Percentiles rank a stretch among this genome's conserved stretches.
Evolutionary conservation across 2,329 filamentous ascomycete species (phyloP).

Genomic region (Fusarium sp.): DNA sequence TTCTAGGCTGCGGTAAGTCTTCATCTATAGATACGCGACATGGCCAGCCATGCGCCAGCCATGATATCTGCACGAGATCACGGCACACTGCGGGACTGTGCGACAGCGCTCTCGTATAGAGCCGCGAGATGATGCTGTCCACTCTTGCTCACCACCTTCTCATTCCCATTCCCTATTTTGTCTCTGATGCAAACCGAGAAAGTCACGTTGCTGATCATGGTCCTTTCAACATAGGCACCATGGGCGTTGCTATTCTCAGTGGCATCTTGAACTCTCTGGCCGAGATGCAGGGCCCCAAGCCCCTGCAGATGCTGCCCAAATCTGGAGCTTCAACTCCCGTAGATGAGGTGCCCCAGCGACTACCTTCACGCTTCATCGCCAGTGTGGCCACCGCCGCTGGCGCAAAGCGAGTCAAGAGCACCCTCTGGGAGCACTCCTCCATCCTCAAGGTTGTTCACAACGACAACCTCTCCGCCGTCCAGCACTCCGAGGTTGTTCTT

Average conservation of each 20-base stretch:
- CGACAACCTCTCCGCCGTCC: slow-evolving; percentile 78
- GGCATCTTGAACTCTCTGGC: slow-evolving; percentile 83
- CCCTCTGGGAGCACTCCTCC: slow-evolving; percentile 75
- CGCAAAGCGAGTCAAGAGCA: slow-evolving; percentile 77
- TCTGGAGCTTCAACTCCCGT: slow-evolving; percentile 62
- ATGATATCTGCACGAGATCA: background rate
- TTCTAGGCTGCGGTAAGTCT: slow-evolving; percentile 83
- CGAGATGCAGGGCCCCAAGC: slow-evolving; percentile 64
- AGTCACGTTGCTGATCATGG: slow-evolving; percentile 28
- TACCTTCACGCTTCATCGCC: slow-evolving; percentile 84
- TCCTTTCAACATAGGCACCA: slow-evolving; percentile 71
- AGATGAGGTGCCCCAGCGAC: slow-evolving; percentile 67
- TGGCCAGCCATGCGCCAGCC: background rate
- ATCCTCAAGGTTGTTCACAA: slow-evolving; percentile 78
- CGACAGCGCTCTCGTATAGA: slow-evolving; percentile 1
- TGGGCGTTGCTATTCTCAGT: slow-evolving; percentile 88
- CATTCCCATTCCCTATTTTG: background rate
- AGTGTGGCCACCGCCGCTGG: slow-evolving; percentile 82
- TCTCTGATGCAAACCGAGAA: background rate
- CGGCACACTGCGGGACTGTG: background rate
- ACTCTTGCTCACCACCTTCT: slow-evolving; percentile 1
- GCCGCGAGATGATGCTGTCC: slow-evolving; percentile 5
- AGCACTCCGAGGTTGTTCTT: slow-evolving; percentile 80
- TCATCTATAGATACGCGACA: slow-evolving; percentile 35
- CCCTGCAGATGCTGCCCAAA: slow-evolving; percentile 57